These are phyloP conservation scores for Russula earlei DNA, from an alignment of 768 basidiomycete species.

Conservation along the genomic window DNA sequence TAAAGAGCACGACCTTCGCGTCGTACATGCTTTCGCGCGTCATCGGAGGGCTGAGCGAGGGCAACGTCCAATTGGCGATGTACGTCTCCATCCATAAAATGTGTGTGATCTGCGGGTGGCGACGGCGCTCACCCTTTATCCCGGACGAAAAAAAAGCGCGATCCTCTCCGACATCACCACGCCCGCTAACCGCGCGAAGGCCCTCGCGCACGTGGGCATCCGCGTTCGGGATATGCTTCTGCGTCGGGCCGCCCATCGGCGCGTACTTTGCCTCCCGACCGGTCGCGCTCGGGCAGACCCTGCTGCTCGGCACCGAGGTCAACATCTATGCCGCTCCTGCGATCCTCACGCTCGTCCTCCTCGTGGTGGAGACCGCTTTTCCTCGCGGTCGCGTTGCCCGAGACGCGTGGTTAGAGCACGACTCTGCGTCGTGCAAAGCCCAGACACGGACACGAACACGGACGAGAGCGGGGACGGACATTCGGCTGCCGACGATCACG, in stretches of 20 bases:
- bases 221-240: constrained; percentile 93
- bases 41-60: constrained; percentile 90
- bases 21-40: constrained; percentile 84
- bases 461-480: constrained; percentile 20
- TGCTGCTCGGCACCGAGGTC: constrained; percentile 44
- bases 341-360: constrained; percentile 64
- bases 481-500: neutral
- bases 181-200: constrained; percentile 68
- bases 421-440: neutral
- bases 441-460: no score
- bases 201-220: constrained; percentile 90
- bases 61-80: constrained; percentile 96
- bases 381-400: constrained; percentile 67
- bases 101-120: neutral
- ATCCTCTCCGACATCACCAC: constrained; percentile 89
- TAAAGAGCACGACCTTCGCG: constrained; percentile 82
- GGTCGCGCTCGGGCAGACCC: constrained; percentile 44
- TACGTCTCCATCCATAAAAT: constrained; percentile 31
- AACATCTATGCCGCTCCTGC: constrained; percentile 94
- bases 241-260: constrained; percentile 86
- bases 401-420: constrained; percentile 50
- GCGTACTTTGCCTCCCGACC: constrained; percentile 93
- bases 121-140: no score
- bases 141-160: constrained; percentile 42
- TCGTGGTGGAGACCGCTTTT: constrained; percentile 75